Evolutionary conservation across 441 rosid species (phyloP).

Genomic region (Rhodomyrtus psidioides): DNA sequence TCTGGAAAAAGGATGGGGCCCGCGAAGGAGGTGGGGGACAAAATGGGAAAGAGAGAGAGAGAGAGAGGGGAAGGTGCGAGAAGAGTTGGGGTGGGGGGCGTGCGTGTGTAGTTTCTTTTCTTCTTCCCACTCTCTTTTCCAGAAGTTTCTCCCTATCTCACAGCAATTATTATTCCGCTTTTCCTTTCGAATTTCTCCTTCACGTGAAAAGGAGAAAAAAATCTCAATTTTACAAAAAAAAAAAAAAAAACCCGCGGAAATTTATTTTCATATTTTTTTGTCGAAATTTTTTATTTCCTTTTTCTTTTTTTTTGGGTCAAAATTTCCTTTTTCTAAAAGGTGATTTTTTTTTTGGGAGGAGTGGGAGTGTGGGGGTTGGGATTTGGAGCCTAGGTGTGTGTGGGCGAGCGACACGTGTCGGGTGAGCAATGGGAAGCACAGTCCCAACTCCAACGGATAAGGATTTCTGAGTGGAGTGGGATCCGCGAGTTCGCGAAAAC

Average conservation of each 20-base stretch:
- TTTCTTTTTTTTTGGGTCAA: background rate
- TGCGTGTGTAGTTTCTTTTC: background rate
- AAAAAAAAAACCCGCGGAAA: too few relatives aligned
- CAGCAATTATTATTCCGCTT: background rate
- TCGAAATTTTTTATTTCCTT: background rate
- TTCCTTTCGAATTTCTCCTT: background rate
- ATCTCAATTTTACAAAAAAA: too few relatives aligned
- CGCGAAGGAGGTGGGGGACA: constrained; percentile 8
- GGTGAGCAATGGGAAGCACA: background rate
- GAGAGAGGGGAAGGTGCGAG: constrained; percentile 30
- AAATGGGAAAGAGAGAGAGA: background rate
- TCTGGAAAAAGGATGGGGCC: constrained; percentile 18
- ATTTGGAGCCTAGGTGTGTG: background rate
- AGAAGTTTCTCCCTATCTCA: constrained; percentile 30
- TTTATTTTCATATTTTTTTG: background rate
- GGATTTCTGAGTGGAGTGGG: background rate
- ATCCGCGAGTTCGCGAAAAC: background rate
- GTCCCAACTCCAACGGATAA: background rate
- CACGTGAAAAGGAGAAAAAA: background rate
- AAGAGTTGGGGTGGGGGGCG: constrained; percentile 21
- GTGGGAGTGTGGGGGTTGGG: background rate
- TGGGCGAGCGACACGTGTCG: background rate
- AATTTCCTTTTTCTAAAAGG: too few relatives aligned
- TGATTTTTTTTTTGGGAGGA: too few relatives aligned
- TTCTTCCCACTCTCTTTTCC: constrained; percentile 21